A percentile compares a stretch with the other conserved stretches of the same genome.
Evolutionary conservation across 768 basidiomycete species (phyloP).

Genomic region (Auricularia sp.): DNA sequence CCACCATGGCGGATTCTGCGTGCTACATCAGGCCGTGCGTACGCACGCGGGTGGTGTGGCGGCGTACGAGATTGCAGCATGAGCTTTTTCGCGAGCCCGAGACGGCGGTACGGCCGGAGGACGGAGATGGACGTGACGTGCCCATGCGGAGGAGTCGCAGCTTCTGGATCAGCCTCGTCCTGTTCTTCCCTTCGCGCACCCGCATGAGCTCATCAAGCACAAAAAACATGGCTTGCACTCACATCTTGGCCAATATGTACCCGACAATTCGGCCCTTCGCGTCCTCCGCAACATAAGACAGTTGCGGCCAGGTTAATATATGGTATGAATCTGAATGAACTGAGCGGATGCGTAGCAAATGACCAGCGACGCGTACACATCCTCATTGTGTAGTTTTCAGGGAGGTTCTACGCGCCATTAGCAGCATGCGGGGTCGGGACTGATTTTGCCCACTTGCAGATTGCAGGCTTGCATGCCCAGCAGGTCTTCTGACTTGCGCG

Average conservation of each 20-base stretch:
- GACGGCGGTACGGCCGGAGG: constrained; percentile 76
- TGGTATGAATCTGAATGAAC: constrained; percentile 71
- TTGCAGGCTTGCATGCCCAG: constrained; percentile 92
- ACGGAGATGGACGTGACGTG: constrained; percentile 98
- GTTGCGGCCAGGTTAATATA: constrained; percentile 82
- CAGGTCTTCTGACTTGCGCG: constrained; percentile 67
- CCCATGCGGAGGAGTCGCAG: constrained; percentile 45
- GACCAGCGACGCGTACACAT: constrained; percentile 42
- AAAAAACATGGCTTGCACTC: constrained; percentile 14
- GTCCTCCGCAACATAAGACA: constrained; percentile 90
- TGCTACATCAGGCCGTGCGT: too few relatives aligned
- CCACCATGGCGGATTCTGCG: constrained; percentile 37
- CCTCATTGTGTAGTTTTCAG: constrained; percentile 82
- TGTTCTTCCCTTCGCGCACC: neutral
- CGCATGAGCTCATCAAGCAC: neutral
- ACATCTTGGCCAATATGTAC: constrained; percentile 97
- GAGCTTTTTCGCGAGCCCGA: constrained; percentile 87
- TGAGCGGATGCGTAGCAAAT: neutral
- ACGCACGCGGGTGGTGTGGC: neutral
- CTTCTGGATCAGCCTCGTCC: neutral
- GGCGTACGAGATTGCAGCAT: constrained; percentile 86
- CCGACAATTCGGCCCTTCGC: constrained; percentile 83
- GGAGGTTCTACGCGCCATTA: constrained; percentile 50
- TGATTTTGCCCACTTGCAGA: constrained; percentile 28
- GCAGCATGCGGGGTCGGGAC: neutral